Conservation (phyloP, 495 filamentous ascomycete species). For the Choiromyces venosus region DNA sequence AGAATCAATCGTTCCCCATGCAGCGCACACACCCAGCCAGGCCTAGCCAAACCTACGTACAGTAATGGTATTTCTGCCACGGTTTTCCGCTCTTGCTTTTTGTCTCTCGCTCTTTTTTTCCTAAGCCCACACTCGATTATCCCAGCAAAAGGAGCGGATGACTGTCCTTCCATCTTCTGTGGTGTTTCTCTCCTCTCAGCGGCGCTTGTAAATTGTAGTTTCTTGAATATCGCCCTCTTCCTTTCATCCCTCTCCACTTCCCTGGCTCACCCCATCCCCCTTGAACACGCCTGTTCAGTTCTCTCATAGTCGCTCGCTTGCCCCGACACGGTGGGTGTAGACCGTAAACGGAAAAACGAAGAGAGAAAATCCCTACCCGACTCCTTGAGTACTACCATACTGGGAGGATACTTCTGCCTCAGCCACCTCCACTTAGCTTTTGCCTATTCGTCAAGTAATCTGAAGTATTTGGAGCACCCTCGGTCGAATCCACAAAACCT, state of each 20-base stretch:
- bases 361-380: not conserved
- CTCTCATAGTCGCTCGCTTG: not conserved
- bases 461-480: not conserved
- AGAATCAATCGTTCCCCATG: not conserved
- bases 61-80: not conserved
- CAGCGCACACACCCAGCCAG: not conserved
- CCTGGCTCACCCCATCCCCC: not conserved
- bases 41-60: not conserved
- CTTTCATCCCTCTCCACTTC: not conserved
- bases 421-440: not conserved
- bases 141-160: not conserved
- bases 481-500: not conserved
- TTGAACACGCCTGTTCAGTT: not conserved
- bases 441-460: not conserved
- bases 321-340: not conserved
- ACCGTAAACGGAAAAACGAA: not conserved
- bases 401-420: not conserved
- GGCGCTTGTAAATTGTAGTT: not conserved
- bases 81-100: not conserved
- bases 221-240: not conserved
- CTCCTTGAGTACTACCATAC: not conserved
- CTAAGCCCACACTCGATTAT: not conserved
- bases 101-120: not conserved
- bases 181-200: not conserved
- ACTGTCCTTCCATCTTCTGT: not conserved